phyloP scores from a whole-genome alignment of 2,329 filamentous ascomycete species.

The Xylariaceae sp. region DNA sequence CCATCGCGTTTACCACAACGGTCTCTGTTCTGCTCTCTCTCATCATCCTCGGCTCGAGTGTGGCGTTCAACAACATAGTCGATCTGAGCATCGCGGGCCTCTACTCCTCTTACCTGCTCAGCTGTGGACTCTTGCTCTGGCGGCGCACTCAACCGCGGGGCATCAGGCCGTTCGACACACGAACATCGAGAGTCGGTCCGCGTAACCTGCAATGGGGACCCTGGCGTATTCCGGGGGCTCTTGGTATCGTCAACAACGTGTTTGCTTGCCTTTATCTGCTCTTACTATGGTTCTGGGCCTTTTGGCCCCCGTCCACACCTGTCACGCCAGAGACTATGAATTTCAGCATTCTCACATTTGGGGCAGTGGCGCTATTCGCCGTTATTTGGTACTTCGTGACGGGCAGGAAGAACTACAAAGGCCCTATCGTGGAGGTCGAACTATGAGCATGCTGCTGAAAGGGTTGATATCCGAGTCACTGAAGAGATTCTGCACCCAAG shows the following conservation, averaged over 20 bases:
- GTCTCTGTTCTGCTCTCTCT: constrained; percentile 5
- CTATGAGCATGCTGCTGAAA: too few species aligned
- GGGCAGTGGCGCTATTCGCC: constrained; percentile 32
- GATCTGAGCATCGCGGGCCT: constrained; percentile 8
- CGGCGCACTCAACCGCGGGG: constrained; percentile 1
- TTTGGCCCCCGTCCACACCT: constrained; percentile 33
- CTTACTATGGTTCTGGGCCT: constrained; percentile 47
- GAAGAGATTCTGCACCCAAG: too few species aligned
- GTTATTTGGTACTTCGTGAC: constrained; percentile 35
- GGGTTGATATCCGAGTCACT: too few species aligned
- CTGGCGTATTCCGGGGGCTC: constrained; percentile 39
- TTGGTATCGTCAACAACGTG: constrained; percentile 45
- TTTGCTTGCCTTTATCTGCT: constrained; percentile 45
- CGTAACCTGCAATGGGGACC: constrained; percentile 38
- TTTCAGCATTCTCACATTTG: constrained; percentile 35
- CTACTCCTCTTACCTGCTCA: constrained; percentile 3
- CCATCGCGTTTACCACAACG: constrained; percentile 1
- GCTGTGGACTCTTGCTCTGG: constrained; percentile 3
- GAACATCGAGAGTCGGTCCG: not conserved
- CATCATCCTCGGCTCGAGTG: constrained; percentile 3
- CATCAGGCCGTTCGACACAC: not conserved
- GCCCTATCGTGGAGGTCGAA: constrained; percentile 24
- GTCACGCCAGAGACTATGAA: constrained; percentile 35
- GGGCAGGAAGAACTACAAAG: constrained; percentile 34
- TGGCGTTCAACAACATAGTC: constrained; percentile 18